Evolutionary conservation across 768 basidiomycete species (phyloP).

Genomic region (Russula sp.): DNA sequence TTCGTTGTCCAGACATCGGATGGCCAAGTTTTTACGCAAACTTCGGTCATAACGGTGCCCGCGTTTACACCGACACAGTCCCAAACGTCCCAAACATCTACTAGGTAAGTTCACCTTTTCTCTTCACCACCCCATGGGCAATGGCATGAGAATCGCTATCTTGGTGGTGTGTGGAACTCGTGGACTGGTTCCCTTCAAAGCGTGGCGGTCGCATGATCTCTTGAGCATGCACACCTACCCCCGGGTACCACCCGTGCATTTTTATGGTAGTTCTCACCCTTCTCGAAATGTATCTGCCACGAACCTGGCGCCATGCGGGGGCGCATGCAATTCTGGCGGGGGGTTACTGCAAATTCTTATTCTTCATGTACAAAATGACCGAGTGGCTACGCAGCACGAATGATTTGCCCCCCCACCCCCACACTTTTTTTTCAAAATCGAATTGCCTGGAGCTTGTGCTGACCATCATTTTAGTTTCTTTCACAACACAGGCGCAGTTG

Average conservation of each 20-base stretch:
- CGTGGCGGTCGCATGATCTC: background rate
- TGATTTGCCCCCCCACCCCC: no score
- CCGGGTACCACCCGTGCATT: background rate
- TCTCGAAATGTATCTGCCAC: background rate
- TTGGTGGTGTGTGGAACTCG: background rate
- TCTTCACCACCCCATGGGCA: background rate
- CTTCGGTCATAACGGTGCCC: conserved; percentile 16
- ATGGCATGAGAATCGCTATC: background rate
- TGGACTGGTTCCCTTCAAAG: background rate
- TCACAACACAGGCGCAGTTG: conserved; percentile 62
- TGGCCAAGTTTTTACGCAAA: conserved; percentile 18
- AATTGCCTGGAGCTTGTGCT: background rate
- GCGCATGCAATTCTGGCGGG: background rate
- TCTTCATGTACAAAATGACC: no score
- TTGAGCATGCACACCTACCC: background rate
- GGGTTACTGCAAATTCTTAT: background rate
- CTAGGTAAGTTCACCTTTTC: conserved; percentile 19
- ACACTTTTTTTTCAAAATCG: background rate
- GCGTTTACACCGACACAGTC: background rate
- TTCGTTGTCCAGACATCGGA: conserved; percentile 4
- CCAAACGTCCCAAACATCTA: background rate
- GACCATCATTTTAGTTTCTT: conserved; percentile 39
- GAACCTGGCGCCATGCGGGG: background rate
- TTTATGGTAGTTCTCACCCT: background rate
- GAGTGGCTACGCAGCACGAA: background rate